phyloP scores from a whole-genome alignment of 345 rosid species.

The Excoecaria cochinchinensis region DNA sequence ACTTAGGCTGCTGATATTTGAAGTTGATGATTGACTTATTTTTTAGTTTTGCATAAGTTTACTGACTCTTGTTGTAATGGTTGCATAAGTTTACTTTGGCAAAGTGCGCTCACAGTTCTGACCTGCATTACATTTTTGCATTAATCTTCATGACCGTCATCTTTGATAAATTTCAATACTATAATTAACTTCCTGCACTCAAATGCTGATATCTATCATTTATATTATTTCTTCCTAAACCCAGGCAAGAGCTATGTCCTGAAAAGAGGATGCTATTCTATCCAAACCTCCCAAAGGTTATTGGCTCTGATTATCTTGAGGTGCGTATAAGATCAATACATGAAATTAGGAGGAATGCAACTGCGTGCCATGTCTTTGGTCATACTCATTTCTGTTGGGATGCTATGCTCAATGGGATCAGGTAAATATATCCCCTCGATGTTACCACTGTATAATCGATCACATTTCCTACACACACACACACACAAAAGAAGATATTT shows the following conservation, averaged over 20 bases:
- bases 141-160: too few species aligned
- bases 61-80: neutral
- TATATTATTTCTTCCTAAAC: neutral
- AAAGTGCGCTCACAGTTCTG: neutral
- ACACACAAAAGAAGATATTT: neutral
- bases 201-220: neutral
- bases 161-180: neutral
- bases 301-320: conserved; percentile 69
- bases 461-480: neutral
- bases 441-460: neutral
- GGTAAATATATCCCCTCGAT: conserved; percentile 30
- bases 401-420: conserved; percentile 56
- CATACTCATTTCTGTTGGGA: conserved; percentile 87
- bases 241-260: conserved; percentile 72
- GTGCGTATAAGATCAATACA: conserved; percentile 55
- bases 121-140: too few species aligned
- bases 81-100: neutral
- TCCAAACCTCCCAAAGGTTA: conserved; percentile 63
- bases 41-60: neutral
- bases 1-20: neutral
- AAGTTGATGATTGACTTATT: neutral
- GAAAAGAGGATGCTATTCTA: conserved; percentile 71
- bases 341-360: conserved; percentile 28
- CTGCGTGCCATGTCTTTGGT: conserved; percentile 61
- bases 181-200: neutral